Base-by-base conservation (phyloP, 768 basidiomycete species). In the Agrocybe chaxingu region DNA sequence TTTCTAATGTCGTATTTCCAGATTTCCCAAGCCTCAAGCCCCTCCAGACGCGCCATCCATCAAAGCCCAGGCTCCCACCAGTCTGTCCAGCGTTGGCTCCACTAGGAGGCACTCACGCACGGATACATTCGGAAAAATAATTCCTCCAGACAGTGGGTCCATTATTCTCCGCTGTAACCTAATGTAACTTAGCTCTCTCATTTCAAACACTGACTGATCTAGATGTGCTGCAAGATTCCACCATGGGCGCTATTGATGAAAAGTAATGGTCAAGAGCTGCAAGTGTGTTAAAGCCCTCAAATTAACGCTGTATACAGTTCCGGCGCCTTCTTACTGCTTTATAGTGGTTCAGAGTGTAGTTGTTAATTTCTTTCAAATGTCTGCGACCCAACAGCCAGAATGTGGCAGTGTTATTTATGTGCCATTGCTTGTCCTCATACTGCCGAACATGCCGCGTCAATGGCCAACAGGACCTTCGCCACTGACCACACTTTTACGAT, bases 61-160 rank as follows among this genome's bases (percentile, higher is more conserved):
- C 35, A n/a, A 8, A 36, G 49, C 46, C 24, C 24, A 42, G 8
- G 36, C 45, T 1, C 42, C 39, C 44, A 9, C 18, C 42, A 32
- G 44, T 40, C 31, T 13, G 12, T 9, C 43, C 24, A 18, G 31
- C 35, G 30, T 35, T 33, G 55, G 54, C 41, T 38, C 16, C 2
- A n/a, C n/a, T n/a, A 57, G 50, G 47, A 54, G 37, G 16, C 56
- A 57, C 42, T 37, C 46, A 6, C 42, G 56, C 24, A 54, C 56
- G 16, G 49, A 57, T 36, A 57, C 56, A 8, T 57, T 57, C 18
- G 56, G 56, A 10, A 42, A 42, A 7, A 47, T 46, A 13, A 30
- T 52, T 18, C 50, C 6, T 42, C 8, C 16, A 13, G 50, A 57
- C 29, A 46, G 57, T 58, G 45, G 4, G 48, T 31, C 18, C n/a